Percentiles rank a stretch among this genome's conserved stretches.
These are phyloP conservation scores for Nosema muscidifuracis DNA, from an alignment of 371 early-diverging fungal species.

Conservation along the genomic window DNA sequence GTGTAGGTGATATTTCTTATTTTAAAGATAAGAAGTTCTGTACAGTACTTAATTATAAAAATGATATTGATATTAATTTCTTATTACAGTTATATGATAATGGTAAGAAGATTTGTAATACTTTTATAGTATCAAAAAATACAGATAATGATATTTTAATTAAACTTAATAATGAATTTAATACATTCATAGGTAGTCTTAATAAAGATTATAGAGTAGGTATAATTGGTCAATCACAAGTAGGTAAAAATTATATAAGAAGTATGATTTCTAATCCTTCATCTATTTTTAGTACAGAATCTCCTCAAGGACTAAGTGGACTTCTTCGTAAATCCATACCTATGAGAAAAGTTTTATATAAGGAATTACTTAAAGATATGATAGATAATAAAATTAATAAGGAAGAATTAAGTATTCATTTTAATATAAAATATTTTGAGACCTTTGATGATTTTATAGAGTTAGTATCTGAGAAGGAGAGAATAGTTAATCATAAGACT, in stretches of 20 bases:
- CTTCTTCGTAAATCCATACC: background rate
- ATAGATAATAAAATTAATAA: background rate
- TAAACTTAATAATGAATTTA: background rate
- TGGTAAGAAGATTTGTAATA: background rate
- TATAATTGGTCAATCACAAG: background rate
- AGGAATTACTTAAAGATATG: background rate
- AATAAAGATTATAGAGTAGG: background rate
- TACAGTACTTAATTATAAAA: background rate
- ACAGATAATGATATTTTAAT: background rate
- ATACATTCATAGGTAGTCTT: background rate
- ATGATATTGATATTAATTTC: background rate
- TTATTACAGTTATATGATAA: background rate
- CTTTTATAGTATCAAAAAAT: background rate
- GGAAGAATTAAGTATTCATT: background rate
- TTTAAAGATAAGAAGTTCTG: background rate
- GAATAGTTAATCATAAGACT: background rate
- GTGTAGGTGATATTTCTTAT: background rate
- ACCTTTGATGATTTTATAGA: background rate
- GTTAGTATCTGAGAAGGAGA: background rate
- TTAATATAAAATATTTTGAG: background rate
- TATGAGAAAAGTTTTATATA: background rate
- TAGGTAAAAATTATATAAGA: conserved; percentile 3
- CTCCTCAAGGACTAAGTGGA: background rate
- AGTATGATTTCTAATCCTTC: background rate
- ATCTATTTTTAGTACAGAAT: background rate